Conservation (phyloP, 2,329 filamentous ascomycete genomes). For the Colletotrichum sp. region DNA sequence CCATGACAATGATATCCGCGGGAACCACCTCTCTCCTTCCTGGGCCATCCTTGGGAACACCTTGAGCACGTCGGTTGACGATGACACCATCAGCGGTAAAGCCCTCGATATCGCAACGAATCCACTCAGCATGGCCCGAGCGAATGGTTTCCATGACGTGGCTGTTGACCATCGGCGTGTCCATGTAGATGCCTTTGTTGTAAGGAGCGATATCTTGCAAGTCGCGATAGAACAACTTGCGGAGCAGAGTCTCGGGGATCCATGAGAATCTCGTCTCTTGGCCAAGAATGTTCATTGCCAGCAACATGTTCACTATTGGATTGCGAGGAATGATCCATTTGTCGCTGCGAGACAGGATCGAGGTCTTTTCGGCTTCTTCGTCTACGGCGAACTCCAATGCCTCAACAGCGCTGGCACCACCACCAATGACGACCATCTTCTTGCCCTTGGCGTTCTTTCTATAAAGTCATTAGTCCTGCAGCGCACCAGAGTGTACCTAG, state of each 20-base stretch:
- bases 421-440: slow-evolving; percentile 77
- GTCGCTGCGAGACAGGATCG: slow-evolving; percentile 77
- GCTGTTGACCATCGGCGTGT: slow-evolving; percentile 87
- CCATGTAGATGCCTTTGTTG: slow-evolving; percentile 77
- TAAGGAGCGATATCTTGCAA: slow-evolving; percentile 74
- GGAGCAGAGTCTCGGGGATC: slow-evolving; percentile 78
- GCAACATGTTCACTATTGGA: slow-evolving; percentile 71
- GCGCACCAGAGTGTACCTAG: not conserved
- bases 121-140: slow-evolving; percentile 74
- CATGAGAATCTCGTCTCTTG: slow-evolving; percentile 77
- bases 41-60: slow-evolving; percentile 77
- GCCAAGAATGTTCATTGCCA: slow-evolving; percentile 80
- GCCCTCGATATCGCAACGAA: slow-evolving; percentile 77
- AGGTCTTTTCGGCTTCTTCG: slow-evolving; percentile 69
- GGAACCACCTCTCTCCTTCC: slow-evolving; percentile 70
- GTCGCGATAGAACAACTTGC: slow-evolving; percentile 83
- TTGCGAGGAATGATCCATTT: slow-evolving; percentile 92
- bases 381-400: slow-evolving; percentile 79
- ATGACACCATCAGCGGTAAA: slow-evolving; percentile 68
- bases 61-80: slow-evolving; percentile 74
- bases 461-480: slow-evolving; percentile 22
- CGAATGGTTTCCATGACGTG: slow-evolving; percentile 80
- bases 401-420: slow-evolving; percentile 82
- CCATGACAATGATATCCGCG: slow-evolving; percentile 81
- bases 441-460: slow-evolving; percentile 75